phyloP scores from a whole-genome alignment of 2,329 filamentous ascomycete genomes.

The Cercospora brassicicola region DNA sequence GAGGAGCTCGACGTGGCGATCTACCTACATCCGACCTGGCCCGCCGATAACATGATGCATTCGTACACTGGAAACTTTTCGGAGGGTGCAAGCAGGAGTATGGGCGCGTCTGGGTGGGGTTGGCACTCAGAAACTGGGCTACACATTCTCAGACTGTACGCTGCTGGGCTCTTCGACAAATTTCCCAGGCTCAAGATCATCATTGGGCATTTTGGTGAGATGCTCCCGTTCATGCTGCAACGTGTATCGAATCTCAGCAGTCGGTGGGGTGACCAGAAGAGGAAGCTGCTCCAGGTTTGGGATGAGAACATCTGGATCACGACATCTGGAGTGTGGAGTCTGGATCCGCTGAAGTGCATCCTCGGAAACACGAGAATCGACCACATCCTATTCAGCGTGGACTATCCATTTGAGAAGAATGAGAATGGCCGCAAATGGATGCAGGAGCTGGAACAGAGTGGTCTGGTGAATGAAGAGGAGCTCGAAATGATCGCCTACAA shows the following conservation, averaged over 20 bases:
- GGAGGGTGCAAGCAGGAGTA: slow-evolving; percentile 32
- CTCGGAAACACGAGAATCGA: slow-evolving; percentile 45
- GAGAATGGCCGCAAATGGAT: slow-evolving; percentile 54
- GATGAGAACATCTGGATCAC: slow-evolving; percentile 60
- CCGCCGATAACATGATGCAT: slow-evolving; percentile 42
- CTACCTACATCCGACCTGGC: slow-evolving; percentile 54
- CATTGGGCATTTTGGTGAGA: slow-evolving; percentile 59
- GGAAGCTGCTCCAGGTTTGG: slow-evolving; percentile 46
- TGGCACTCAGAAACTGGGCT: slow-evolving; percentile 56
- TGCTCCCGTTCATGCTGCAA: slow-evolving; percentile 59
- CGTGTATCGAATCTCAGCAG: slow-evolving; percentile 41
- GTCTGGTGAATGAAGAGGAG: slow-evolving; percentile 52
- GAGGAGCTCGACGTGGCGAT: slow-evolving; percentile 52
- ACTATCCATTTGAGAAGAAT: slow-evolving; percentile 59
- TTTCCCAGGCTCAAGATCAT: slow-evolving; percentile 57
- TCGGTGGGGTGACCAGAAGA: slow-evolving; percentile 39
- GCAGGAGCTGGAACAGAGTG: slow-evolving; percentile 52
- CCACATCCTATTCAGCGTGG: slow-evolving; percentile 58
- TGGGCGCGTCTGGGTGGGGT: slow-evolving; percentile 50
- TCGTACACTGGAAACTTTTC: slow-evolving; percentile 40
- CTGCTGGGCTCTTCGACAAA: slow-evolving; percentile 56
- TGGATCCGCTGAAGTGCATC: slow-evolving; percentile 52
- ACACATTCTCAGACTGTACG: slow-evolving; percentile 53
- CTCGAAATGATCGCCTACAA: slow-evolving; percentile 52
- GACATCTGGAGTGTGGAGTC: slow-evolving; percentile 57